Conservation (phyloP, 2,329 filamentous ascomycete species). For the Malbranchea cinnamomea region DNA sequence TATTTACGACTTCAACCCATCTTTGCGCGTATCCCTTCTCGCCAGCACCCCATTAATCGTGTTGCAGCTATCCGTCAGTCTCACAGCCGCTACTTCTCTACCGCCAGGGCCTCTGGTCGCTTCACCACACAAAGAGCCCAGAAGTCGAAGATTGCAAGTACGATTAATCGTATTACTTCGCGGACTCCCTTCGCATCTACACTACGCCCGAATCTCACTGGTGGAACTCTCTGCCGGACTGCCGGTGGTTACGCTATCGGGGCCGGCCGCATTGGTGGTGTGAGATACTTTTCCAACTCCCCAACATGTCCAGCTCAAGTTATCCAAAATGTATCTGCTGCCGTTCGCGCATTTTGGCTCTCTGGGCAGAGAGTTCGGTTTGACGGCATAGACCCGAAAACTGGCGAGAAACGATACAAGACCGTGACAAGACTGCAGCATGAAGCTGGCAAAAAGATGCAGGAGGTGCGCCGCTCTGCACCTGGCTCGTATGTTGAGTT, state of each 20-base stretch:
- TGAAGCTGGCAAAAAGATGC: conserved; percentile 53
- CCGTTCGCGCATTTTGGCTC: conserved; percentile 82
- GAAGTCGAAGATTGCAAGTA: conserved; percentile 40
- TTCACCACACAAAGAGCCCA: conserved; percentile 39
- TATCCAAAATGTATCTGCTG: conserved; percentile 86
- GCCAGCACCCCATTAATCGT: conserved; percentile 47
- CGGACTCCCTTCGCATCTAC: conserved; percentile 77
- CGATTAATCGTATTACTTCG: conserved; percentile 49
- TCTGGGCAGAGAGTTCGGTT: conserved; percentile 80
- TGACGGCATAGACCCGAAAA: conserved; percentile 53
- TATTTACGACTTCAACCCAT: conserved; percentile 43
- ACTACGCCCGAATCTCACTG: conserved; percentile 81
- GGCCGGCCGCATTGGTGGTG: conserved; percentile 52
- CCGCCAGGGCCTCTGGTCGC: conserved; percentile 30
- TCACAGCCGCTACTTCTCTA: conserved; percentile 50
- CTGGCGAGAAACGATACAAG: conserved; percentile 67
- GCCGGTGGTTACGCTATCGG: conserved; percentile 78
- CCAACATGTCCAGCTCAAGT: conserved; percentile 79
- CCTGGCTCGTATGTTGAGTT: conserved; percentile 84
- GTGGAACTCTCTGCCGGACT: conserved; percentile 67
- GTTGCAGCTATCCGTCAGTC: conserved; percentile 48
- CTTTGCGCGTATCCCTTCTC: conserved; percentile 40
- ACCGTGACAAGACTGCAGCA: conserved; percentile 61
- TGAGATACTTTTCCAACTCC: conserved; percentile 78
- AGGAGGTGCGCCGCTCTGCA: conserved; percentile 33